Evolutionary conservation across 805 yeast genomes (phyloP).

Genomic region (Ogataea angusta): DNA sequence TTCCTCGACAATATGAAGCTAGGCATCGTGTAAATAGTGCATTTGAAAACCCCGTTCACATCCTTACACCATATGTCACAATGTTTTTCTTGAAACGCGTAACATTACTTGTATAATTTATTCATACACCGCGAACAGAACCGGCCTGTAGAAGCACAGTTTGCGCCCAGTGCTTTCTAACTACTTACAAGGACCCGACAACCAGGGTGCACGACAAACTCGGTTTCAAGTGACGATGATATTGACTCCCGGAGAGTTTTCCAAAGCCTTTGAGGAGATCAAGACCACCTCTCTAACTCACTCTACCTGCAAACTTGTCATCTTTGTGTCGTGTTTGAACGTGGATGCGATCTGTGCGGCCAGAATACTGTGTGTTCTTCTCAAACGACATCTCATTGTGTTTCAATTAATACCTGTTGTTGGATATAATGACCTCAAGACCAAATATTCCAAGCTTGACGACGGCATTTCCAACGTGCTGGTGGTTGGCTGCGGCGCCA

Average conservation of each 20-base stretch:
- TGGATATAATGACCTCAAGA: slow-evolving; percentile 78
- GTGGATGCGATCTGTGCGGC: slow-evolving; percentile 92
- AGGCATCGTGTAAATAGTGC: slow-evolving; percentile 7
- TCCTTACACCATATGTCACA: slow-evolving; percentile 6
- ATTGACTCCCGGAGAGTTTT: slow-evolving; percentile 66
- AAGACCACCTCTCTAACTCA: slow-evolving; percentile 76
- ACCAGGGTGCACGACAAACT: background rate
- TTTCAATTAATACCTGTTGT: slow-evolving; percentile 89
- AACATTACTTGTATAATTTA: background rate
- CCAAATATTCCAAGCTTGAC: slow-evolving; percentile 63
- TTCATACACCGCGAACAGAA: background rate
- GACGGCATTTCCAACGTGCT: slow-evolving; percentile 72
- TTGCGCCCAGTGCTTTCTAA: background rate
- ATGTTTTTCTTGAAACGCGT: slow-evolving; percentile 8
- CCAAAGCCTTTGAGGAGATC: slow-evolving; percentile 63
- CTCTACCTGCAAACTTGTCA: slow-evolving; percentile 83
- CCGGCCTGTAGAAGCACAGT: too few relatives aligned
- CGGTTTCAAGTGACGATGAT: slow-evolving; percentile 50
- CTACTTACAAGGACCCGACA: background rate
- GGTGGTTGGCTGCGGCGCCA: slow-evolving; percentile 89
- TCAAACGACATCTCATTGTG: slow-evolving; percentile 80
- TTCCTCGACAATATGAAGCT: slow-evolving; percentile 17
- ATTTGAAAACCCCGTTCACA: background rate
- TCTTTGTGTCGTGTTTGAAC: slow-evolving; percentile 86
- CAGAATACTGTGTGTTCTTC: slow-evolving; percentile 62